These are phyloP conservation scores for Periglandula ipomoeae DNA, from an alignment of 2,329 filamentous ascomycete genomes.

Conservation along the genomic window DNA sequence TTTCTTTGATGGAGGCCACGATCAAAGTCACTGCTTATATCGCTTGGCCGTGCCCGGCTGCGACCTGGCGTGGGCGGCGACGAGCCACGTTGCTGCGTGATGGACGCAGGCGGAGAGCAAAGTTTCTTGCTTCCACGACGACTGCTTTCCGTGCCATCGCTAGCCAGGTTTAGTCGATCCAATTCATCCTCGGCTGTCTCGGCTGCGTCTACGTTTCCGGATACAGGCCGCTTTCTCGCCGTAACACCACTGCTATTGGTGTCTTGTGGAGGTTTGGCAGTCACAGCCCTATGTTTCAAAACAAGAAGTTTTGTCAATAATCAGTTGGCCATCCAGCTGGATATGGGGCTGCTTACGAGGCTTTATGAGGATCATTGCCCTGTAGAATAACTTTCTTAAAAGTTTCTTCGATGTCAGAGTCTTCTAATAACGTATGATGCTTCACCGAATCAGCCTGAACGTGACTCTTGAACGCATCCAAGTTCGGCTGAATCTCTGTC, in stretches of 20 bases:
- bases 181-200: slow-evolving; percentile 3
- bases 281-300: not conserved
- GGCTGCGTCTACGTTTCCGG: slow-evolving; percentile 1
- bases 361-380: not conserved
- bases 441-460: slow-evolving; percentile 10
- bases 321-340: too few relatives aligned
- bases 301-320: not conserved
- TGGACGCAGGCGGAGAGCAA: slow-evolving; percentile 19
- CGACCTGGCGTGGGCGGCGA: slow-evolving; percentile 14
- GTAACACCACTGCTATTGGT: not conserved
- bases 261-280: not conserved
- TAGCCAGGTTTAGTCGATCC: slow-evolving; percentile 5
- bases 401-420: slow-evolving; percentile 17
- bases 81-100: slow-evolving; percentile 10
- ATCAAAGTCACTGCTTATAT: slow-evolving; percentile 15
- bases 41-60: slow-evolving; percentile 10
- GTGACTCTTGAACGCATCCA: slow-evolving; percentile 20
- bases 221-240: slow-evolving; percentile 9
- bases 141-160: slow-evolving; percentile 8
- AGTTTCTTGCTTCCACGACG: slow-evolving; percentile 17
- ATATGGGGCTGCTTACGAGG: not conserved
- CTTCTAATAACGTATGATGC: slow-evolving; percentile 14
- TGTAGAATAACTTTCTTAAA: slow-evolving; percentile 15
- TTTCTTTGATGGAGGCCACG: slow-evolving; percentile 15
- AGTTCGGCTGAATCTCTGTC: slow-evolving; percentile 13